Evolutionary conservation across 2,329 filamentous ascomycete genomes (phyloP).

Genomic region (Curvularia hawaiiensis): DNA sequence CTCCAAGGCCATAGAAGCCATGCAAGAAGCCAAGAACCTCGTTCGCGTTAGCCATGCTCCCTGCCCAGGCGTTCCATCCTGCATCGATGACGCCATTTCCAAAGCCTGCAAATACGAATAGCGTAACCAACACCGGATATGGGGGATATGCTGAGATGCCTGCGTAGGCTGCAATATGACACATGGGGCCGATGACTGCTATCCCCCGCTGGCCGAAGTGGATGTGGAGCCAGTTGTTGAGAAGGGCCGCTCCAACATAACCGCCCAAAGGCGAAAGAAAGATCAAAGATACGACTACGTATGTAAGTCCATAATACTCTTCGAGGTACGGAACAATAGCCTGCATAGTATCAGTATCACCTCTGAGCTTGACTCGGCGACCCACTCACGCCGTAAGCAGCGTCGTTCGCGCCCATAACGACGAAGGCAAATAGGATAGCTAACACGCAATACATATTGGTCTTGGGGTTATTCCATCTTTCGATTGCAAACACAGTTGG

Average conservation of each 20-base stretch:
- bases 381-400: conserved; percentile 61
- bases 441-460: conserved; percentile 63
- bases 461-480: conserved; percentile 64
- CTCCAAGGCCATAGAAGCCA: conserved; percentile 71
- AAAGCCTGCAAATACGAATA: conserved; percentile 69
- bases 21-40: conserved; percentile 74
- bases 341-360: neutral
- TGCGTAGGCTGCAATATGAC: conserved; percentile 62
- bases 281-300: conserved; percentile 66
- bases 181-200: conserved; percentile 66
- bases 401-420: conserved; percentile 71
- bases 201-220: conserved; percentile 71
- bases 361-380: neutral
- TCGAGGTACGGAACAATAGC: neutral
- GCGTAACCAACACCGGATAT: conserved; percentile 63
- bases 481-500: conserved; percentile 52
- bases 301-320: conserved; percentile 50
- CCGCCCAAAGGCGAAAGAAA: conserved; percentile 69
- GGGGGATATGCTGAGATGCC: neutral
- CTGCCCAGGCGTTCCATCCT: conserved; percentile 65
- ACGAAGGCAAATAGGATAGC: conserved; percentile 64
- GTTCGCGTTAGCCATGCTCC: conserved; percentile 72
- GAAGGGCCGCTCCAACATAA: conserved; percentile 64
- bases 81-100: conserved; percentile 71
- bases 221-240: conserved; percentile 68